Evolutionary conservation across 2,329 filamentous ascomycete species (phyloP).

Genomic region (Xylariaceae sp.): DNA sequence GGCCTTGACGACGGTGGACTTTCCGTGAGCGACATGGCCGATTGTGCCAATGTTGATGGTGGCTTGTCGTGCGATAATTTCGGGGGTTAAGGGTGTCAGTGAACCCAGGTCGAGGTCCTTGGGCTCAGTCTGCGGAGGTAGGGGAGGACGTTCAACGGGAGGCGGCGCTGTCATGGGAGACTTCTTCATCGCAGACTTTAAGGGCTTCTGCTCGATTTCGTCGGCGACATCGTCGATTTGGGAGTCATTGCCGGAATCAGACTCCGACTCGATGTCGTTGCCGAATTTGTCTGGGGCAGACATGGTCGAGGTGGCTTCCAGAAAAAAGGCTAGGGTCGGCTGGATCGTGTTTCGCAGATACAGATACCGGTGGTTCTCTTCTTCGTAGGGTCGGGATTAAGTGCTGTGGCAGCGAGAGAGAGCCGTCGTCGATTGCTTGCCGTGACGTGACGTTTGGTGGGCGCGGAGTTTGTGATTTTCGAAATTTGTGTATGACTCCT

Average conservation of each 20-base stretch:
- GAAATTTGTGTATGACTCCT: constrained; percentile 21
- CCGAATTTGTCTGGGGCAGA: constrained; percentile 44
- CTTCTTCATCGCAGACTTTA: constrained; percentile 88
- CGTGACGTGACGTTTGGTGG: constrained; percentile 14
- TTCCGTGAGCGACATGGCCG: constrained; percentile 97
- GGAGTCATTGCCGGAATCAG: constrained; percentile 60
- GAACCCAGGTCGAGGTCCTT: constrained; percentile 77
- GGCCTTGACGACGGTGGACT: constrained; percentile 97
- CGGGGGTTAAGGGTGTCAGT: constrained; percentile 82
- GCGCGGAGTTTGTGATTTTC: constrained; percentile 15
- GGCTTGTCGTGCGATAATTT: constrained; percentile 96
- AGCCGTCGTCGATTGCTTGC: not conserved
- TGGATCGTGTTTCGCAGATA: not conserved
- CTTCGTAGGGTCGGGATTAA: not conserved
- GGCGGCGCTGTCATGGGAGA: constrained; percentile 38
- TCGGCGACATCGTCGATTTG: constrained; percentile 52
- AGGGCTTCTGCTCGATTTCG: constrained; percentile 58
- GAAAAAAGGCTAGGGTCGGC: not conserved
- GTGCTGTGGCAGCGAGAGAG: not conserved
- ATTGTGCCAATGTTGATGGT: constrained; percentile 99
- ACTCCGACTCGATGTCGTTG: constrained; percentile 71
- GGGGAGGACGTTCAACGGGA: constrained; percentile 12
- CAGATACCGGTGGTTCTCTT: not conserved
- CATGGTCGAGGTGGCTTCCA: constrained; percentile 33
- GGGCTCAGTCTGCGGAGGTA: constrained; percentile 88